Evolutionary conservation across 495 filamentous ascomycete genomes (phyloP), one percentile per base, ranked within the genome.

Genomic region (Lepraria neglecta): DNA sequence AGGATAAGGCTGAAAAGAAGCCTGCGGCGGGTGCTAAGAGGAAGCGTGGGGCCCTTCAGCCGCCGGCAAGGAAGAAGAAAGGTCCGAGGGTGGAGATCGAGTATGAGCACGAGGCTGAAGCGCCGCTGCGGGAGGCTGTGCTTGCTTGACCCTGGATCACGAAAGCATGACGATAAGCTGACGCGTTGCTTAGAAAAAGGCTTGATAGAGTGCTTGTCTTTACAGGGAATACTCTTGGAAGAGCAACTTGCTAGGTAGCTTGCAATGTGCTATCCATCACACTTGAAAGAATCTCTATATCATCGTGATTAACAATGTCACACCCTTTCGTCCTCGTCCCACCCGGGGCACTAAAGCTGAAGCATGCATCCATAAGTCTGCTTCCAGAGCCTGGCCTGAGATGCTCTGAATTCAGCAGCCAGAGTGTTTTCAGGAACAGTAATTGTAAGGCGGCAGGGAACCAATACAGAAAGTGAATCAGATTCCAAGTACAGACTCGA

Each of bases 61-160:
- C 79, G 63, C 65, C 75, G 45, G 82, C 84, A 72, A 78, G 84
- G 40, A 80, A 84, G 73, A 88, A 85, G 78, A 89, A 89, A 76
- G 51, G 51, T 33, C 77, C 77, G 35, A 48, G 58, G 6, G 77
- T 82, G 46, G 78, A 78, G 56, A 75, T 84, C 65, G 87, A 91
- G 73, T 86, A 87, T 62, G 87, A 91, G 74, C 83, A 87, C 62
- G 86, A 89, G 67, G 80, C 78, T 12, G 87, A 89, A 70, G 77
- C 69, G 38, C 72, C 75, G 62, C 74, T 72, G 47, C 77, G 75
- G 67, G 78, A 82, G 58, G 73, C 70, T 60, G 43, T 79, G 47
- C 65, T 80, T 69, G 78, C 75, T 50, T 79, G 50, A 59, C 3
- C 4, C 3, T 27, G 53, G n/a, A 5, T 2, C 15, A 33, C 17